Evolutionary conservation across 2,329 filamentous ascomycete species (phyloP), one percentile per base, ranked within the genome.

Genomic region (Amesomyces nigricolor): DNA sequence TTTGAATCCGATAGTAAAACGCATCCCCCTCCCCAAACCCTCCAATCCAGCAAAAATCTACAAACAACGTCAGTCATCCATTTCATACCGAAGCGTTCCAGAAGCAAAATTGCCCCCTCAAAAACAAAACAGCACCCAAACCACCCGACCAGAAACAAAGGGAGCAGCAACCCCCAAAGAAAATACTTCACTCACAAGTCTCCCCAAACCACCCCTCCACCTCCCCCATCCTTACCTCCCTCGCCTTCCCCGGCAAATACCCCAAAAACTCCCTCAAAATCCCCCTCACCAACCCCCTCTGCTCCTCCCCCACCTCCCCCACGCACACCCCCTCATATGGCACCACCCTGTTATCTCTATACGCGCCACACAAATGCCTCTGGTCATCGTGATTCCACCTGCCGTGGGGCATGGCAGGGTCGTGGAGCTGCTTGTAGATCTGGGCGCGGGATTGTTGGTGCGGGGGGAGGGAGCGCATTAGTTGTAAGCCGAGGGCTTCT

Each of bases 301-400:
- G 81, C 1, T 67, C 66, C 0, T 66, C 1, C 0, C 68, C 67
- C 51, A 89, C 71, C 0, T 74, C 67, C 0, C 75, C 72, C 0
- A 85, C 82, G 0, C 75, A 65, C 5, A 88, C 69, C 0, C 88
- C 88, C 69, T 91, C 84, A 65, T 84, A 88, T 0, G 88, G 88
- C 0, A 92, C 85, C 10, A 88, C 70, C 10, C 88, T 79, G 68
- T 92, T 94, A 64, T 92, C 88, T 11, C 87, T 80, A 67, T 87
- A 89, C 0, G 88, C 88, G 37, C 89, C 88, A 66, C 87, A 89
- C 4, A 90, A 68, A 64, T 91, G 88, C 5, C 88, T 78, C 72
- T 91, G 87, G 67, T 92, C 88, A 64, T 90, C 87, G 61, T 85
- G 85, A 67, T 91, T 91, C 87, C 87, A 91, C 7, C 87, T 78